phyloP scores from a whole-genome alignment of 306 rosid genomes.

The Phaseolus lunatus region DNA sequence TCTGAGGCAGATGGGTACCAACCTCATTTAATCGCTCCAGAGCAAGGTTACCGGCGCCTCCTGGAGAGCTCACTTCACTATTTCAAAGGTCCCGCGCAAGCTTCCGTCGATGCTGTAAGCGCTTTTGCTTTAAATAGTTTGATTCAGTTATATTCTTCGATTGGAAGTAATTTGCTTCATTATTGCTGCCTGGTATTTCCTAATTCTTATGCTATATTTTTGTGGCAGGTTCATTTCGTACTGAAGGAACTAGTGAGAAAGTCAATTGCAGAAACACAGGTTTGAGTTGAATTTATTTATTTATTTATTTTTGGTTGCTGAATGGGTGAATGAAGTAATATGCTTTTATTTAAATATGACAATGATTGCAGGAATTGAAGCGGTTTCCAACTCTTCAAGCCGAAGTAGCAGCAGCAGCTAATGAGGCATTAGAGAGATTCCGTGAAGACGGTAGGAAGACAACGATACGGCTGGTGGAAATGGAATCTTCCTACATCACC shows the following conservation, averaged over 20 bases:
- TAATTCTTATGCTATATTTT: conserved; percentile 3
- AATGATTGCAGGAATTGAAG: conserved; percentile 72
- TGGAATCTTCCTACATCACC: conserved; percentile 95
- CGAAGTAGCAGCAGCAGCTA: conserved; percentile 82
- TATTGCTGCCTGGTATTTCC: not conserved
- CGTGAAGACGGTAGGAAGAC: conserved; percentile 88
- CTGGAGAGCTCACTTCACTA: conserved; percentile 81
- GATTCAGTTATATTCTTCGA: not conserved
- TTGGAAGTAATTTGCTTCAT: not conserved
- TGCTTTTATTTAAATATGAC: conserved; percentile 30
- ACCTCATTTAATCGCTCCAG: conserved; percentile 93
- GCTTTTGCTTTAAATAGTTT: conserved; percentile 33
- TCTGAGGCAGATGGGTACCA: conserved; percentile 99
- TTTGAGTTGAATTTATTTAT: conserved; percentile 36
- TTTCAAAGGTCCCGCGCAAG: conserved; percentile 96
- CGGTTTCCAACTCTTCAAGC: conserved; percentile 87
- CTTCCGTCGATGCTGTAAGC: conserved; percentile 96
- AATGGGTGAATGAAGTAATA: not conserved
- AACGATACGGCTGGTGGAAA: conserved; percentile 82
- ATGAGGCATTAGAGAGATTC: conserved; percentile 85
- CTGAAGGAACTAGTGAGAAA: conserved; percentile 91
- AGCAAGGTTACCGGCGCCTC: conserved; percentile 95
- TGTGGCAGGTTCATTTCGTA: conserved; percentile 82
- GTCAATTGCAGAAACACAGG: conserved; percentile 91
- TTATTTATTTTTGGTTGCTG: not conserved